Evolutionary conservation across 257 asterid species (phyloP), one percentile per base, ranked within the genome.

Genomic region (Jaltomata sinuosa): DNA sequence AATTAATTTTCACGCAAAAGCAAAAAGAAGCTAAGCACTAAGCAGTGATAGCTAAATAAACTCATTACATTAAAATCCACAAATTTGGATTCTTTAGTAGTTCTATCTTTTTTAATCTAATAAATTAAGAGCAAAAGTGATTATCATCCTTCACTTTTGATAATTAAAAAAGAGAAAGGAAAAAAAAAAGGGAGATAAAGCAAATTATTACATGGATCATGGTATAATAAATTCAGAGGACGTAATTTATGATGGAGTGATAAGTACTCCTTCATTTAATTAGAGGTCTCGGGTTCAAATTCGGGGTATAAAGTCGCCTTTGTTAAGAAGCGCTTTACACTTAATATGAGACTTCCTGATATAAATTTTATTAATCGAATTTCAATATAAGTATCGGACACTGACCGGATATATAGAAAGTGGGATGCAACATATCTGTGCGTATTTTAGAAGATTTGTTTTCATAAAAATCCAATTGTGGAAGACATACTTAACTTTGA

Each of bases 401-500:
- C n/a, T n/a, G n/a, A n/a, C n/a, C n/a, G n/a, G n/a, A n/a, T n/a
- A n/a, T n/a, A n/a, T n/a, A n/a, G n/a, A 8, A 45, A 74, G 32
- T 74, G 0, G 34, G 38, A 1, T 11, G 36, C 69, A 45, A 22
- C 32, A 47, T 47, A 19, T 80, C 12, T 84, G 50, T 89, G 94
- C 89, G 92, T 92, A 90, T 59, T 34, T 83, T 74, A 40, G 9
- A 83, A 88, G 85, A 85, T 82, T 81, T 80, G 71, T 81, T 53
- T 84, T 82, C 85, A 85, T 8, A 47, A 69, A 64, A 76, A 76
- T 76, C 42, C 42, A 83, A 77, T 82, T 80, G 91, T 87, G 92
- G 93, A 86, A 82, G 87, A 82, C 94, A 92, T 88, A 85, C 97
- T 93, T 93, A 85, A 84, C 97, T 91, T 91, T 89, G 89, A 91